Evolutionary conservation across 2,329 filamentous ascomycete genomes (phyloP).

Genomic region (Zopfia rhizophila): DNA sequence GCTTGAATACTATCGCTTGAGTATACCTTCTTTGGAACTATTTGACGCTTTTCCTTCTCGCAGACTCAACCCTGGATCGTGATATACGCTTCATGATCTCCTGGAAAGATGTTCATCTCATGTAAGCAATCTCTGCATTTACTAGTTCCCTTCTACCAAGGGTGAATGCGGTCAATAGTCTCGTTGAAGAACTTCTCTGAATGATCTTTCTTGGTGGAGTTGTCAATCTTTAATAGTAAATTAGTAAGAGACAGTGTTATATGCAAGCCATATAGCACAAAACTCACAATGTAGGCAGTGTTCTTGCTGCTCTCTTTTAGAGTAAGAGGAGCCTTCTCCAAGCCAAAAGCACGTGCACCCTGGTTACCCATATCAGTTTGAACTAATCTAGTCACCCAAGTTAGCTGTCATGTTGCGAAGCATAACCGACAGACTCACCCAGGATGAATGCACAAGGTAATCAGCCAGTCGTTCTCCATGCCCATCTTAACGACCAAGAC

Average conservation of each 20-base stretch:
- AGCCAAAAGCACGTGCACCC: slow-evolving; percentile 11
- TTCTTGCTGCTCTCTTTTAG: slow-evolving; percentile 13
- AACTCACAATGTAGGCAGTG: slow-evolving; percentile 15
- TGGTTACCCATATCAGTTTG: slow-evolving; percentile 17
- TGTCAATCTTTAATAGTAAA: slow-evolving; percentile 9
- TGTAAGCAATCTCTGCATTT: background rate
- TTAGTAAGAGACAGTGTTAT: background rate
- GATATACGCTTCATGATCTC: slow-evolving; percentile 1
- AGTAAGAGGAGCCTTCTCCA: slow-evolving; percentile 9
- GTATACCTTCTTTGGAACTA: too few species aligned
- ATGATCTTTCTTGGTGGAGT: slow-evolving; percentile 14
- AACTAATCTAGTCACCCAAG: slow-evolving; percentile 2
- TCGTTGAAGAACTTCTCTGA: slow-evolving; percentile 17
- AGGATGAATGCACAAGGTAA: slow-evolving; percentile 15
- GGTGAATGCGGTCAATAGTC: slow-evolving; percentile 13
- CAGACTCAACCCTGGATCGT: slow-evolving; percentile 1
- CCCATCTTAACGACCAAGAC: slow-evolving; percentile 9
- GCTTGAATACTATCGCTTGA: too few species aligned
- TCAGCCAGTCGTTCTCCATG: slow-evolving; percentile 18
- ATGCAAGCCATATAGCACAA: background rate
- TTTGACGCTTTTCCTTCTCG: too few species aligned
- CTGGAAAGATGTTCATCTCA: background rate
- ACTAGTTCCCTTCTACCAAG: slow-evolving; percentile 5
- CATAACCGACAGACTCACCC: slow-evolving; percentile 5
- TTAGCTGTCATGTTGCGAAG: slow-evolving; percentile 1